phyloP scores from a whole-genome alignment of 306 rosid genomes.

The Inga leiocalycina region DNA sequence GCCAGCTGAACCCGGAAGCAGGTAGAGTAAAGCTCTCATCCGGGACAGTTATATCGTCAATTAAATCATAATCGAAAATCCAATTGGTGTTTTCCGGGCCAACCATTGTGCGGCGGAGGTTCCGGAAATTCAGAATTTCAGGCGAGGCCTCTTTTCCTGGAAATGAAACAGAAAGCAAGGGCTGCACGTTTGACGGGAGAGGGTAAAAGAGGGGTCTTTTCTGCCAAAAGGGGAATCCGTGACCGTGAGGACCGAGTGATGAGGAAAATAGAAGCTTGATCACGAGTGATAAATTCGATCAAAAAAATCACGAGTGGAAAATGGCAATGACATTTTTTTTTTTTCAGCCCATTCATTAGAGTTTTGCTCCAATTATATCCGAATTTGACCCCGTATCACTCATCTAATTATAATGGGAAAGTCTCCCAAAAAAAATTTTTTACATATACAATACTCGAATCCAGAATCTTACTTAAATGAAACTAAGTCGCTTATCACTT shows the following conservation, averaged over 20 bases:
- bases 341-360: no score
- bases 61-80: slow-evolving; percentile 75
- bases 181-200: slow-evolving; percentile 20
- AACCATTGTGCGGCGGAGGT: slow-evolving; percentile 52
- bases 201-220: neutral
- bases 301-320: no score
- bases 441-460: no score
- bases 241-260: neutral
- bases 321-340: neutral
- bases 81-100: slow-evolving; percentile 91
- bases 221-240: slow-evolving; percentile 28
- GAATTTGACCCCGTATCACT: no score
- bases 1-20: slow-evolving; percentile 69
- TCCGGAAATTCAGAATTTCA: slow-evolving; percentile 32
- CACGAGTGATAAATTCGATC: neutral
- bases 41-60: slow-evolving; percentile 75
- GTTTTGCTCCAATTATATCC: no score
- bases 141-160: slow-evolving; percentile 32
- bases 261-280: slow-evolving; percentile 25
- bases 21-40: slow-evolving; percentile 60
- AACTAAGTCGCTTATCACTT: no score
- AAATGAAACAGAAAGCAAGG: slow-evolving; percentile 28
- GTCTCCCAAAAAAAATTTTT: no score
- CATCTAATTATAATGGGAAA: no score
- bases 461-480: no score